phyloP scores from a whole-genome alignment of 306 rosid species.

The Morella rubra region DNA sequence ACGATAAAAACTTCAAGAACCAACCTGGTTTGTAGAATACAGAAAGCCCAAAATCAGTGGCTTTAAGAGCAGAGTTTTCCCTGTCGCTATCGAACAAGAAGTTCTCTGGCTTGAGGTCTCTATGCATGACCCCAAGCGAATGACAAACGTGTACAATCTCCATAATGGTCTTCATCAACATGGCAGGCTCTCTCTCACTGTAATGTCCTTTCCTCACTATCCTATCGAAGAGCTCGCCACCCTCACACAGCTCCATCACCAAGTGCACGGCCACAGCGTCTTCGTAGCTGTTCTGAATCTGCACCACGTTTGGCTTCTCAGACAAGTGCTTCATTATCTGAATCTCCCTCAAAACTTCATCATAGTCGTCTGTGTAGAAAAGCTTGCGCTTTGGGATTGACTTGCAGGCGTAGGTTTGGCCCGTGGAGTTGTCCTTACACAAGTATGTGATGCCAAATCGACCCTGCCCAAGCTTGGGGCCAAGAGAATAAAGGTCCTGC shows the following conservation, averaged over 20 bases:
- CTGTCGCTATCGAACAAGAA: slow-evolving; percentile 40
- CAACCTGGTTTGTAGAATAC: slow-evolving; percentile 48
- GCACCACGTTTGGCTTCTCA: slow-evolving; percentile 43
- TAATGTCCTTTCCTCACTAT: slow-evolving; percentile 37
- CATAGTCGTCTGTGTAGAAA: slow-evolving; percentile 49
- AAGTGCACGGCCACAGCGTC: slow-evolving; percentile 42
- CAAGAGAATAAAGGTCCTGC: slow-evolving; percentile 37
- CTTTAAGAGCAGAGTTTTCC: slow-evolving; percentile 47
- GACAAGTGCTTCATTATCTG: slow-evolving; percentile 65
- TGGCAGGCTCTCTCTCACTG: slow-evolving; percentile 38
- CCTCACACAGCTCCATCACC: slow-evolving; percentile 63
- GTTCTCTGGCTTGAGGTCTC: slow-evolving; percentile 60
- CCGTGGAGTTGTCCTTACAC: slow-evolving; percentile 39
- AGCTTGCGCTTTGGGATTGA: slow-evolving; percentile 52
- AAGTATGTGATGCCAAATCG: slow-evolving; percentile 52
- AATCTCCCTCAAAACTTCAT: slow-evolving; percentile 65
- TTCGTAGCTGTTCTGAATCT: slow-evolving; percentile 48
- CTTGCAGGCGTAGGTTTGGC: slow-evolving; percentile 44
- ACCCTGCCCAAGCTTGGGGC: slow-evolving; percentile 53
- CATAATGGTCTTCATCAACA: slow-evolving; percentile 34
- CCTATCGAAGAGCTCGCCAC: slow-evolving; percentile 41
- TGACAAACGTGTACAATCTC: slow-evolving; percentile 35
- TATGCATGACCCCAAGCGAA: slow-evolving; percentile 43
- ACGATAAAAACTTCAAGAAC: not conserved
- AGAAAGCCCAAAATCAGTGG: slow-evolving; percentile 49